Evolutionary conservation across 805 yeast species (phyloP).

Genomic region (Cyberlindnera bimundalis): DNA sequence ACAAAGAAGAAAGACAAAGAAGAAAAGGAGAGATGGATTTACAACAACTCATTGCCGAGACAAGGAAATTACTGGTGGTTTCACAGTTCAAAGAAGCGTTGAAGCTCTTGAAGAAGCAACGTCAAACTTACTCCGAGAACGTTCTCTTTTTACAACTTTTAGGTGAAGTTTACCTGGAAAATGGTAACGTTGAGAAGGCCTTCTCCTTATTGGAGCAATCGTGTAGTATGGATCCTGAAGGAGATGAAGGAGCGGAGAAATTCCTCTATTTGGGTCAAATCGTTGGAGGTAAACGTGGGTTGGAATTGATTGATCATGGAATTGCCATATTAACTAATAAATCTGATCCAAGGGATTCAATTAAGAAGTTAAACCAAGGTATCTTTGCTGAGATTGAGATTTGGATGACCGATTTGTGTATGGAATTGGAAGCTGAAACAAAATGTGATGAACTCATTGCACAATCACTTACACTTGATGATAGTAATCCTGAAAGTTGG

Average conservation of each 20-base stretch:
- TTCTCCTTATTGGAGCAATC: slow-evolving; percentile 57
- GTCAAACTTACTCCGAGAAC: slow-evolving; percentile 34
- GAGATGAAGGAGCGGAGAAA: slow-evolving; percentile 68
- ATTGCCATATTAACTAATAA: slow-evolving; percentile 46
- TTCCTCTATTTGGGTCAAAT: slow-evolving; percentile 90
- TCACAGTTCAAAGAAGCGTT: slow-evolving; percentile 31
- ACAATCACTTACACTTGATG: slow-evolving; percentile 59
- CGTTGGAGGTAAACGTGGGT: slow-evolving; percentile 76
- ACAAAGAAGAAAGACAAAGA: not conserved
- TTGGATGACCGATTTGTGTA: slow-evolving; percentile 97
- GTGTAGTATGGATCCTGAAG: slow-evolving; percentile 68
- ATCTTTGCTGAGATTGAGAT: slow-evolving; percentile 84
- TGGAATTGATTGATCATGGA: slow-evolving; percentile 60
- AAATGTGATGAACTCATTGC: slow-evolving; percentile 72
- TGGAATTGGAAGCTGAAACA: slow-evolving; percentile 85
- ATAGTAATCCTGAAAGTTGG: slow-evolving; percentile 68
- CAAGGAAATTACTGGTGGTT: slow-evolving; percentile 13
- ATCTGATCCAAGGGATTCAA: slow-evolving; percentile 31
- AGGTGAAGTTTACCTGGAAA: slow-evolving; percentile 79
- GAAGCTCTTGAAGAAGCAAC: slow-evolving; percentile 32
- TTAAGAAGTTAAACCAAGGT: slow-evolving; percentile 71
- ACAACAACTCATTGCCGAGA: slow-evolving; percentile 8
- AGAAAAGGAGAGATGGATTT: not conserved
- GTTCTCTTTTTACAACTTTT: slow-evolving; percentile 49
- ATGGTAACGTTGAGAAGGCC: slow-evolving; percentile 76